Evolutionary conservation across 1,139 yeast genomes (phyloP), one percentile per base, ranked within the genome.

Genomic region (Geotrichum siamense): DNA sequence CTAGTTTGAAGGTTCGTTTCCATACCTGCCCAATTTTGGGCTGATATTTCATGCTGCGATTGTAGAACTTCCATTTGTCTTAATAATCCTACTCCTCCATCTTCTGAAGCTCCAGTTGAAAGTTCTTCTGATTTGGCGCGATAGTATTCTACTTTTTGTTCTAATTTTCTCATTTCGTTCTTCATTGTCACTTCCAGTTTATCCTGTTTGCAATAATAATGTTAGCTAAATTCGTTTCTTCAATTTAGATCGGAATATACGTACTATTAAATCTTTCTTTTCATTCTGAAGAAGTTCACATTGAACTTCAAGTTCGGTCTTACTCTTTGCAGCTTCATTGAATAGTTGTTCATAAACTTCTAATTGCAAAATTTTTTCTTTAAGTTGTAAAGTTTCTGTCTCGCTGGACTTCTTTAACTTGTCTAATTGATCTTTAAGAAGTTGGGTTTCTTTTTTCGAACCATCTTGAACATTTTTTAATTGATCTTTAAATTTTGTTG

Each of bases 41-140:
- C 75, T 0, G 87, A 82, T 19, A 78, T 71, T 5, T 79, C 68
- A 56, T 79, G 81, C 55, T 81, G 87, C 9, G 75, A 69, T 55
- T 82, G 89, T 21, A 83, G 59, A 13, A 71, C 68, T 44, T 78
- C 82, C 49, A 76, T 70, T 40, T 73, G 66, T 9, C 64, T 58
- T 28, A 64, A 51, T 16, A 63, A 48, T 28, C 57, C 58, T 15
- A 55, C 58, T 12, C 48, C 49, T n/a, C 59, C 49, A 1, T 51
- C 50, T 13, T 51, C 55, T 10, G 52, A 47, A 3, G 44, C 40
- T 3, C 57, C 60, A 6, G 55, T 49, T 2, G 55, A 45, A 5
- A 58, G 50, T 48, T 64, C 66, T 47, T 72, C 77, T 13, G 68
- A 51, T 42, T 64, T 59, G 2, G 70, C 62, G 13, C 77, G 60